Conservation (phyloP, 2,329 filamentous ascomycete genomes). For the Orbilia brochopaga region DNA sequence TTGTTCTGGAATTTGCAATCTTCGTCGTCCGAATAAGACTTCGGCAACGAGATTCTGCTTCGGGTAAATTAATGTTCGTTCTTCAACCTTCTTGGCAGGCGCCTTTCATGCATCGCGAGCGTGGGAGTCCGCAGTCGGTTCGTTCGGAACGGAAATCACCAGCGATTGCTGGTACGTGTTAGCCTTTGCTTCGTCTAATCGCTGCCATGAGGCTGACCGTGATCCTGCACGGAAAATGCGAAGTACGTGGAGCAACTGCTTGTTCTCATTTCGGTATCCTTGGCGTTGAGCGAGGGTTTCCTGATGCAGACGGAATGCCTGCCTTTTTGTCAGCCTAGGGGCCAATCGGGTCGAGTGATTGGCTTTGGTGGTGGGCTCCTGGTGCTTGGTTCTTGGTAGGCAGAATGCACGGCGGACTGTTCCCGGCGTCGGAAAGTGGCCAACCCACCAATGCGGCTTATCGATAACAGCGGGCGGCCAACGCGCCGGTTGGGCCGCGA, state of each 20-base stretch:
- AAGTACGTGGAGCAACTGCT: too few species aligned
- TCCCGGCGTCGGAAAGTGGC: background rate
- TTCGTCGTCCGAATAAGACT: background rate
- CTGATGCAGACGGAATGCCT: background rate
- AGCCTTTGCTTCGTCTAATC: too few species aligned
- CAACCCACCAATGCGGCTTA: background rate
- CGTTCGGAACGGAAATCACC: background rate
- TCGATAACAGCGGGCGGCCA: background rate
- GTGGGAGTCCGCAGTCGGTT: background rate
- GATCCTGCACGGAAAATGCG: too few species aligned
- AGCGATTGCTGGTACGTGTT: too few species aligned
- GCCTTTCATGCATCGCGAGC: background rate
- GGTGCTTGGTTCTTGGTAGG: background rate
- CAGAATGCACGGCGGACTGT: background rate
- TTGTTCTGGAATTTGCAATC: background rate
- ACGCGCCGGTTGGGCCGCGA: background rate
- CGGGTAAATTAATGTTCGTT: background rate
- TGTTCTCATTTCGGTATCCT: too few species aligned
- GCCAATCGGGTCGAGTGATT: background rate
- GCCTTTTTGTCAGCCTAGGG: background rate
- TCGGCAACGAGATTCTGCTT: background rate
- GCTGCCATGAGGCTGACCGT: too few species aligned
- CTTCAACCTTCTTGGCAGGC: background rate
- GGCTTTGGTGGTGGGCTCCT: background rate
- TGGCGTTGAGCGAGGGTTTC: too few species aligned